These are phyloP conservation scores for Heterobasidion occidentale DNA, from an alignment of 1,284 basidiomycete genomes.

Conservation along the genomic window DNA sequence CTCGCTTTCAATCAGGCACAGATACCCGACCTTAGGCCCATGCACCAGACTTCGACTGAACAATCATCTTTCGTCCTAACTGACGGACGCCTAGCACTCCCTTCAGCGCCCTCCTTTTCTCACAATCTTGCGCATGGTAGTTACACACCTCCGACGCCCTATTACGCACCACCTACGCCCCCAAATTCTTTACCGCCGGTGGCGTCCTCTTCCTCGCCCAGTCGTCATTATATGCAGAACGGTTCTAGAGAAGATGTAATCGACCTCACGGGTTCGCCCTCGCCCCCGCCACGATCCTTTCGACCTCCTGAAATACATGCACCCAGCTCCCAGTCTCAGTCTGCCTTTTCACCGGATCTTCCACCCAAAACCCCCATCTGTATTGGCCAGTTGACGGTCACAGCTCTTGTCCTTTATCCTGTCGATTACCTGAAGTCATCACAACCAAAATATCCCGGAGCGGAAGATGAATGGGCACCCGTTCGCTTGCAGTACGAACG, in stretches of 20 bases:
- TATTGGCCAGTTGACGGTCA: conserved; percentile 78
- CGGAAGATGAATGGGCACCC: conserved; percentile 63
- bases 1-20: conserved; percentile 1
- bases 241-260: conserved; percentile 41
- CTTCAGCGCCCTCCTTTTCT: conserved; percentile 10
- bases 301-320: conserved; percentile 1
- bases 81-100: not conserved
- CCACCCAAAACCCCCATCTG: conserved; percentile 77
- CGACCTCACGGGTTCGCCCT: conserved; percentile 70
- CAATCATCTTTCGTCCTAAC: not conserved
- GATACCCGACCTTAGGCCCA: conserved; percentile 1
- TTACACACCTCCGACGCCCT: not conserved
- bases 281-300: conserved; percentile 45
- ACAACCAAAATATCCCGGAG: conserved; percentile 23
- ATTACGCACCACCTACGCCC: not conserved
- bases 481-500: conserved; percentile 73
- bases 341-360: conserved; percentile 17
- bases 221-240: not conserved
- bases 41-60: not conserved
- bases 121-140: not conserved
- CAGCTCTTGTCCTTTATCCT: conserved; percentile 83
- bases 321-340: not conserved
- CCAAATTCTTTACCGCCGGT: not conserved
- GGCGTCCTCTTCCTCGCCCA: not conserved
- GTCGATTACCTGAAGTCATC: conserved; percentile 59